Evolutionary conservation across 2,329 filamentous ascomycete genomes (phyloP), one percentile per base, ranked within the genome.

Genomic region (Alternaria sp.): DNA sequence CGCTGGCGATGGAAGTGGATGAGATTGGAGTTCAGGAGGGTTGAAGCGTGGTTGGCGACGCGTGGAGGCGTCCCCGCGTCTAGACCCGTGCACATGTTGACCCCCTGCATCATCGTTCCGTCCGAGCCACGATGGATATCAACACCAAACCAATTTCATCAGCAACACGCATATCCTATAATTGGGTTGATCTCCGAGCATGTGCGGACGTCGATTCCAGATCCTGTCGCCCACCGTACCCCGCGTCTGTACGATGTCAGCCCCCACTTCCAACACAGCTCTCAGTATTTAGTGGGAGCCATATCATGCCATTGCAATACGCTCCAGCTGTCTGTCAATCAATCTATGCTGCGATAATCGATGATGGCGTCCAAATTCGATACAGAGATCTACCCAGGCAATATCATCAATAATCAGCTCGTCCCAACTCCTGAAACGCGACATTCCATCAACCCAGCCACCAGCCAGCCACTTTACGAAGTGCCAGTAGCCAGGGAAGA

Each of bases 381-480:
- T 9, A 25, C 28, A 3, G 16, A 67, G 63, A 64, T 45, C 38
- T 69, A 67, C 49, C 60, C 52, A 30, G 70, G 70, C 38, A 86
- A 85, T 73, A 75, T 84, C 57, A 85, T 86, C 63, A 80, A 84
- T 62, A 83, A 82, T 48, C 73, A 83, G 65, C 68, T 81, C 46
- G 73, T 76, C 12, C 67, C 76, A 27, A 84, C 82, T 0, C 59
- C 71, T 3, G 65, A 76, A 45, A 85, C 81, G 12, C 79, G 81
- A 20, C 79, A 82, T 61, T 77, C 79, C 28, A 76, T 85, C 64
- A 84, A 86, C 66, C 85, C 85, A 0, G 80, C 84, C 9, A 86
- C 81, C 2, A 73, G 78, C 6, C 72, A 83, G 50, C 72, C 80
- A 2, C 81, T 84, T 46, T 79, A 80, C 2, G 78, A 81, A 25